Conservation (phyloP, 345 rosid genomes). For the Ceriops decandra region DNA sequence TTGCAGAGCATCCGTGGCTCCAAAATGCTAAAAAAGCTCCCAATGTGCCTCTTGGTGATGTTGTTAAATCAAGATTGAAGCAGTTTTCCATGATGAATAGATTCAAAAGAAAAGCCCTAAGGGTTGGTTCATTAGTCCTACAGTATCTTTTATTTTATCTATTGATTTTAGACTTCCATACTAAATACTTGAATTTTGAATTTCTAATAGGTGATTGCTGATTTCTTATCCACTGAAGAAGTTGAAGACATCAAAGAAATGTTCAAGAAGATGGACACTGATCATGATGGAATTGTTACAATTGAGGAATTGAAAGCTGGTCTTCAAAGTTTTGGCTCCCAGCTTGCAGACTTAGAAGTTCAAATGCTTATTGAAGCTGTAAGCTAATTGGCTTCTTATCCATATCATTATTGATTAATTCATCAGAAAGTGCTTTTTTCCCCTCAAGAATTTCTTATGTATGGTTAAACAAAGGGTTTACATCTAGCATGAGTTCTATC, state of each 20-base stretch:
- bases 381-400: slow-evolving; percentile 28
- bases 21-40: slow-evolving; percentile 98
- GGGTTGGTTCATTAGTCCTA: slow-evolving; percentile 55
- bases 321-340: slow-evolving; percentile 61
- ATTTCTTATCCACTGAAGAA: slow-evolving; percentile 85
- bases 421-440: too few relatives aligned
- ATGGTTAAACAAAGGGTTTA: too few relatives aligned
- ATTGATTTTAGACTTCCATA: not conserved
- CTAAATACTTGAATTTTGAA: not conserved
- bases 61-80: slow-evolving; percentile 91
- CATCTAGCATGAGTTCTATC: not conserved
- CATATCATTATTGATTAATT: too few relatives aligned
- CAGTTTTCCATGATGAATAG: slow-evolving; percentile 99
- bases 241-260: slow-evolving; percentile 87
- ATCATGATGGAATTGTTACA: slow-evolving; percentile 85
- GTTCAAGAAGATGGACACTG: slow-evolving; percentile 93
- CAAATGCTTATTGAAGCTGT: slow-evolving; percentile 99
- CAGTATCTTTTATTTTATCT: slow-evolving; percentile 6
- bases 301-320: slow-evolving; percentile 92
- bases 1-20: slow-evolving; percentile 95
- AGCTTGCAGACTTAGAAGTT: slow-evolving; percentile 90
- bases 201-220: slow-evolving; percentile 77
- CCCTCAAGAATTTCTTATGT: too few relatives aligned
- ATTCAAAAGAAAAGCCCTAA: slow-evolving; percentile 97
- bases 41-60: slow-evolving; percentile 96